Conservation (phyloP, 495 filamentous ascomycete species). For the Thozetella sp. region DNA sequence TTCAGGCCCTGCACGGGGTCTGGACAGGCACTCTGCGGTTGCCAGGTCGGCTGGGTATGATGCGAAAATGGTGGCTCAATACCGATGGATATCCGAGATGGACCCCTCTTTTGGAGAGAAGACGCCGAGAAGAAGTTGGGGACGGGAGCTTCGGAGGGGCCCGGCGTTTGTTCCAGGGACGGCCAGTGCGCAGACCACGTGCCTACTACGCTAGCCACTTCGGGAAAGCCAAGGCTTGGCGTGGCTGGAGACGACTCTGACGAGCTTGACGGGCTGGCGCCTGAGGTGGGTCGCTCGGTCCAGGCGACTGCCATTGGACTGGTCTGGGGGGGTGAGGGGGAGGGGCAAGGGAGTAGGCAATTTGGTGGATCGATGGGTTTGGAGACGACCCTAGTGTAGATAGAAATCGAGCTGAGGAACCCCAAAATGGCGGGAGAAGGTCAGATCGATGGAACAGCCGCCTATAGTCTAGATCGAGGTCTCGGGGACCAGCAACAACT, state of each 20-base stretch:
- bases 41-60: not conserved
- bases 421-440: too few species aligned
- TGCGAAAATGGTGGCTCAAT: constrained; percentile 14
- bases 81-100: constrained; percentile 36
- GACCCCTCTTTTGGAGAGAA: constrained; percentile 10
- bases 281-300: too few species aligned
- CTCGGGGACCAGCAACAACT: not conserved
- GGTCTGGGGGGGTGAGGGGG: too few species aligned
- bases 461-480: not conserved
- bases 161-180: not conserved
- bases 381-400: too few species aligned
- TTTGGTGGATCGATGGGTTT: too few species aligned
- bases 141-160: constrained; percentile 21
- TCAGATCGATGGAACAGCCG: too few species aligned
- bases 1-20: not conserved
- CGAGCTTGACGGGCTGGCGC: too few species aligned
- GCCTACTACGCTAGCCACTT: not conserved
- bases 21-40: not conserved
- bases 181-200: not conserved
- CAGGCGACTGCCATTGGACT: too few species aligned
- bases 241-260: too few species aligned
- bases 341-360: too few species aligned
- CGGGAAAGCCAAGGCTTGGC: not conserved
- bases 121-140: constrained; percentile 21
- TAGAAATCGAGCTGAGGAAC: too few species aligned